Percentiles rank a stretch among this genome's conserved stretches.
Conservation (phyloP, 768 basidiomycete species). For the Podaxis pistillaris region DNA sequence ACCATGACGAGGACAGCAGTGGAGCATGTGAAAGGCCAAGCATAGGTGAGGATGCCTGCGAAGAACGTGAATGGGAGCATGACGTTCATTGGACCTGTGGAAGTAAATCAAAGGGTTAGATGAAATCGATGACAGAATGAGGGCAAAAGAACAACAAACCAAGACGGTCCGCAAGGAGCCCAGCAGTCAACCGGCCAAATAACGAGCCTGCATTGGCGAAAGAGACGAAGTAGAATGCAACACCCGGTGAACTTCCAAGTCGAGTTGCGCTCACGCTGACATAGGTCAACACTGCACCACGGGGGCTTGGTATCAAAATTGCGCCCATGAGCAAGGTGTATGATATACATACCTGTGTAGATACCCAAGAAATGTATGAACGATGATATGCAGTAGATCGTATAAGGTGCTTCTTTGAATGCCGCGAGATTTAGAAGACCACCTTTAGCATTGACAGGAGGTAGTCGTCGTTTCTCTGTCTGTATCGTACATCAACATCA, state of each 20-base stretch:
- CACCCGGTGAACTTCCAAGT: slow-evolving; percentile 46
- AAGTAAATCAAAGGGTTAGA: neutral
- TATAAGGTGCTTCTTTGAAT: slow-evolving; percentile 53
- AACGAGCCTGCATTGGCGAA: slow-evolving; percentile 68
- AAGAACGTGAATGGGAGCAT: slow-evolving; percentile 64
- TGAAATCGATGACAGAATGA: neutral
- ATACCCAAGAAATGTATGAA: slow-evolving; percentile 66
- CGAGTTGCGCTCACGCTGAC: slow-evolving; percentile 55
- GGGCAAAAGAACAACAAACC: slow-evolving; percentile 33
- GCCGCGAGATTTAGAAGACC: slow-evolving; percentile 56
- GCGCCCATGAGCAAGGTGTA: neutral
- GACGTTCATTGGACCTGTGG: slow-evolving; percentile 60
- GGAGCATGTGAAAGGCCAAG: slow-evolving; percentile 64
- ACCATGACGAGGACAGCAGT: slow-evolving; percentile 48
- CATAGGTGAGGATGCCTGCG: slow-evolving; percentile 59
- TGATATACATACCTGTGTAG: slow-evolving; percentile 53
- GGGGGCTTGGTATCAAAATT: neutral
- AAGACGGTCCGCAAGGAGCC: slow-evolving; percentile 50
- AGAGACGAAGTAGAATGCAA: slow-evolving; percentile 64
- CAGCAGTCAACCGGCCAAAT: slow-evolving; percentile 57
- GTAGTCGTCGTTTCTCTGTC: slow-evolving; percentile 50
- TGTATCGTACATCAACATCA: slow-evolving; percentile 13
- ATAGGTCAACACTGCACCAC: slow-evolving; percentile 56
- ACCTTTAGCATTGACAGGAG: slow-evolving; percentile 49
- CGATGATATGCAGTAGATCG: slow-evolving; percentile 56